Evolutionary conservation across 2,329 filamentous ascomycete genomes (phyloP).

Genomic region (Paecilomyces variotii): DNA sequence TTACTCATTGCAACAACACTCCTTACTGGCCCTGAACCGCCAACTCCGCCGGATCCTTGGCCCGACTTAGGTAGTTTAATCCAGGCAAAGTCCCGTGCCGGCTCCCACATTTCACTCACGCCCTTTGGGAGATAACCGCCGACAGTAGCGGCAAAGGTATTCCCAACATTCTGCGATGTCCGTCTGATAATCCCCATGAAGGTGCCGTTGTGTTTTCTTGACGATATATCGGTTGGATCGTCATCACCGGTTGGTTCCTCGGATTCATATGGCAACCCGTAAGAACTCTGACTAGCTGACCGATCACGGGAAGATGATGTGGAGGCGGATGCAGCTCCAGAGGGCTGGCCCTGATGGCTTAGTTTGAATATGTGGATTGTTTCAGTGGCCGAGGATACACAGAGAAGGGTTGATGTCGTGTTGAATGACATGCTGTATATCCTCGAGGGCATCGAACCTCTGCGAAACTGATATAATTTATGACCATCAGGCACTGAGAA

Average conservation of each 20-base stretch:
- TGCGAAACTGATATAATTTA: constrained; percentile 92
- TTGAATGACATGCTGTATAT: constrained; percentile 99
- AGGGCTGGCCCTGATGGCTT: constrained; percentile 30
- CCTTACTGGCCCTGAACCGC: constrained; percentile 52
- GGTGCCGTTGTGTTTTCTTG: constrained; percentile 57
- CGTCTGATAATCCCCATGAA: constrained; percentile 87
- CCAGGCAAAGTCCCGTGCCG: constrained; percentile 87
- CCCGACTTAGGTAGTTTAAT: constrained; percentile 73
- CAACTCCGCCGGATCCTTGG: constrained; percentile 27
- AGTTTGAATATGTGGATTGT: constrained; percentile 96
- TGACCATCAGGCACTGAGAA: constrained; percentile 86
- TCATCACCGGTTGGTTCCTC: constrained; percentile 23
- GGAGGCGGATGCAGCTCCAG: constrained; percentile 18
- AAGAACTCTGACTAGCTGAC: constrained; percentile 17
- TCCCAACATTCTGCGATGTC: constrained; percentile 88
- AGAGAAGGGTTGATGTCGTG: constrained; percentile 81
- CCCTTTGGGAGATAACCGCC: constrained; percentile 88
- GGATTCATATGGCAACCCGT: constrained; percentile 19
- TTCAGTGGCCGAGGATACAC: constrained; percentile 91
- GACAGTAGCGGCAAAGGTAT: constrained; percentile 77
- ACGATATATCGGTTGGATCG: constrained; percentile 25
- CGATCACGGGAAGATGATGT: constrained; percentile 18
- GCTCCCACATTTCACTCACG: constrained; percentile 97
- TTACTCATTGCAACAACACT: constrained; percentile 98
- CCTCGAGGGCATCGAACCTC: constrained; percentile 87